These are phyloP conservation scores for Aaosphaeria pasadenensis DNA, from an alignment of 2,329 filamentous ascomycete species.

Conservation along the genomic window DNA sequence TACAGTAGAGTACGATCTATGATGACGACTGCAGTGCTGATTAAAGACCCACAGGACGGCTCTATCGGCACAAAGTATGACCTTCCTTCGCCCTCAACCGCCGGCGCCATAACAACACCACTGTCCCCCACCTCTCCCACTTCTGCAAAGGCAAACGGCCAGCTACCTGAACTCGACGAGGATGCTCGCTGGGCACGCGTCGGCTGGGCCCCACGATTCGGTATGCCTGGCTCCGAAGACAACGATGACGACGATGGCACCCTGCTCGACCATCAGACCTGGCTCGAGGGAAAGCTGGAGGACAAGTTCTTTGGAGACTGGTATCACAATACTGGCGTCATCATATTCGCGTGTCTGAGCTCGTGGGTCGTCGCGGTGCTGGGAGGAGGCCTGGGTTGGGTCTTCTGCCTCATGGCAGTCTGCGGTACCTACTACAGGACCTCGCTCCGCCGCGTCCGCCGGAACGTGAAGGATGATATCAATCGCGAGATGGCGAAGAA, in stretches of 20 bases:
- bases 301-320: constrained; percentile 95
- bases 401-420: constrained; percentile 86
- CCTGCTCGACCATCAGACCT: constrained; percentile 82
- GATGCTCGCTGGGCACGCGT: constrained; percentile 55
- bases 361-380: constrained; percentile 89
- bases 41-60: constrained; percentile 52
- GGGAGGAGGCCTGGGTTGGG: constrained; percentile 88
- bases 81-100: constrained; percentile 71
- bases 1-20: background rate
- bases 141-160: constrained; percentile 44
- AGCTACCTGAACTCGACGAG: constrained; percentile 51
- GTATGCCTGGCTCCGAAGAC: constrained; percentile 49
- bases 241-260: constrained; percentile 59
- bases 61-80: constrained; percentile 68
- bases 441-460: constrained; percentile 85
- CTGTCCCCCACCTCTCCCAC: constrained; percentile 48
- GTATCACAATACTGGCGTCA: constrained; percentile 96
- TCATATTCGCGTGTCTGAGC: constrained; percentile 84
- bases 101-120: constrained; percentile 58
- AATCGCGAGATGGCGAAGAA: constrained; percentile 84
- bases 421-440: constrained; percentile 97
- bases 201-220: constrained; percentile 88
- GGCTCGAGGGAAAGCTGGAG: constrained; percentile 77
- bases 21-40: constrained; percentile 4
- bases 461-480: constrained; percentile 95